These are phyloP conservation scores for Paulinella micropora DNA, from an alignment of 78 protist genomes.

Conservation along the genomic window DNA sequence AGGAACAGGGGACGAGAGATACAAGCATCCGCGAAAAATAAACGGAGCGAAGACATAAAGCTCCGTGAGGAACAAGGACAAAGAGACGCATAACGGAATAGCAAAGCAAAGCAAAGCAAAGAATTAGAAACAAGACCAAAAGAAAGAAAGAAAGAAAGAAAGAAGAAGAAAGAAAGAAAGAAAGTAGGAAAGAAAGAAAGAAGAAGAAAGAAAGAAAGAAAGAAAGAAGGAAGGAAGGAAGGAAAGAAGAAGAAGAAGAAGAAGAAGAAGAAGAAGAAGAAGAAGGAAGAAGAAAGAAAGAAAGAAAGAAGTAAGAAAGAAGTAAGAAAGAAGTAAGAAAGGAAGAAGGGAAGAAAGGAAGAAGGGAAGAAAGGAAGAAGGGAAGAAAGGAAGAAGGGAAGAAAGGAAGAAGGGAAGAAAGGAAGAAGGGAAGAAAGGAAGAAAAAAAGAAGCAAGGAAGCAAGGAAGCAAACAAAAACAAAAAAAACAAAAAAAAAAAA, in stretches of 20 bases:
- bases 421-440: background rate
- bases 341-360: background rate
- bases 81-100: background rate
- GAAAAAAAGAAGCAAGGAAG: too few species aligned
- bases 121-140: too few species aligned
- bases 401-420: background rate
- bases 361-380: background rate
- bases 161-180: background rate
- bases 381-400: background rate
- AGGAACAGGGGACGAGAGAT: too few species aligned
- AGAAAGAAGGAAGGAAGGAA: background rate
- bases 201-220: background rate
- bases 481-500: too few species aligned
- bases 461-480: too few species aligned
- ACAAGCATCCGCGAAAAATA: too few species aligned
- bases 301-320: too few species aligned
- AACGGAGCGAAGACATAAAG: too few species aligned
- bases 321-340: too few species aligned
- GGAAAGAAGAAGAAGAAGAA: background rate
- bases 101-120: background rate
- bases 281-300: background rate
- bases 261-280: background rate
- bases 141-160: too few species aligned
- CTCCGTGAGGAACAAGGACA: background rate
- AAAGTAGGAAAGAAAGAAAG: too few species aligned